Evolutionary conservation across 495 filamentous ascomycete species (phyloP), one percentile per base, ranked within the genome.

Genomic region (Lasiosphaeris hirsuta): DNA sequence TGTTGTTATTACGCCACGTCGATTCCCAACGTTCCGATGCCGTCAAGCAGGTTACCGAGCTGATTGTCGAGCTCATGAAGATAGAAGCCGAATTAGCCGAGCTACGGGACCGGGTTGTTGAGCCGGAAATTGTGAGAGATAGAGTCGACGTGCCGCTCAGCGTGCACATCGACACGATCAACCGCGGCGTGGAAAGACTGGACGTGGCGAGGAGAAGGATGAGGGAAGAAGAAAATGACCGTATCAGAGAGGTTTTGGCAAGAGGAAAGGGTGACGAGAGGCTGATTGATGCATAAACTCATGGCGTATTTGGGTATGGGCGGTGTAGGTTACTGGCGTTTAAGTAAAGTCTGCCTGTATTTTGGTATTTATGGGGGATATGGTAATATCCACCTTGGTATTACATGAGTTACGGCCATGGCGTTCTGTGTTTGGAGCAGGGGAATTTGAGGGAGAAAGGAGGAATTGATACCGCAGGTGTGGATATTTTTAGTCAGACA

Each of bases 141-240:
- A 57, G 40, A 33, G 39, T 63, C 0, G 71, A 75, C n/a, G 72
- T 88, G 34, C 86, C 87, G 51, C 66, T 91, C 7, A 77, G 75
- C 38, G 81, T 88, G 57, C 86, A 90, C 65, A 81, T 90, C 46
- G 84, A 88, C 59, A 84, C 79, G 58, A 88, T 91, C 43, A 76
- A 86, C 51, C 69, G 77, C 14, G 86, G 85, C 0, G 78, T 89
- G 3, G 83, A 90, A 62, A 76, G 87, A 59, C 63, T 91, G 41
- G 83, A 88, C 59, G 57, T 64, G 41, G 81, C 80, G 52, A 74
- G 86, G 51, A 72, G 72, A 33, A 76, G 79, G 52, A 79, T 80
- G 8, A 74, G 80, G 50, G 78, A 73, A n/a, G 55, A 81, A 15
- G 84, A 87, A 76, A 72, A 80, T 50, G 81, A 88, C 52, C 68